A percentile compares a stretch with the other conserved stretches of the same genome.
Conservation (phyloP, 2,329 filamentous ascomycete genomes). For the Claviceps sp. region DNA sequence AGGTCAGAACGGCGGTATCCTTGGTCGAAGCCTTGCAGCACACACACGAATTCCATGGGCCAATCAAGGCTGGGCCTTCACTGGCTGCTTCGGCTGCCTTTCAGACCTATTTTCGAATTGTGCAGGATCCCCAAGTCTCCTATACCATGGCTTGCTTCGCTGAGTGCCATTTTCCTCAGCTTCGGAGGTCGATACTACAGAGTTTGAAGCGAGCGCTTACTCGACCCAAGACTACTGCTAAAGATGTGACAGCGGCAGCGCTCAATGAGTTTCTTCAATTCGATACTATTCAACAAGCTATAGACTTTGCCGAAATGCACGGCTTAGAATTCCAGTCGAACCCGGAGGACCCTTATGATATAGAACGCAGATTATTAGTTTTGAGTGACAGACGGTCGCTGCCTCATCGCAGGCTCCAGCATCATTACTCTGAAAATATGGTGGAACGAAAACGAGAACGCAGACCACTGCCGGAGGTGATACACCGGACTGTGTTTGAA, state of each 20-base stretch:
- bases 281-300: constrained; percentile 52
- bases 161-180: constrained; percentile 50
- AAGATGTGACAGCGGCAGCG: constrained; percentile 43
- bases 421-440: constrained; percentile 40
- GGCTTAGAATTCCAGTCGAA: constrained; percentile 35
- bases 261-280: constrained; percentile 50
- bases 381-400: constrained; percentile 30
- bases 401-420: constrained; percentile 36
- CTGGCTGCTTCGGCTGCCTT: constrained; percentile 36
- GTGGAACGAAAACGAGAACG: constrained; percentile 47
- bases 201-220: constrained; percentile 41
- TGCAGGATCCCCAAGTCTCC: constrained; percentile 42
- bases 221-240: constrained; percentile 41
- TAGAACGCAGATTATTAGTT: constrained; percentile 27
- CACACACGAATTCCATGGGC: constrained; percentile 42
- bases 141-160: constrained; percentile 60
- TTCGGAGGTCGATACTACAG: constrained; percentile 44
- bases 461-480: constrained; percentile 37
- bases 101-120: constrained; percentile 44
- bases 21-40: constrained; percentile 48
- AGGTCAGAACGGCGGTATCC: constrained; percentile 47
- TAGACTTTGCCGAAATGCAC: constrained; percentile 49
- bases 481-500: constrained; percentile 41
- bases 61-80: constrained; percentile 35
- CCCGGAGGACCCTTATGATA: constrained; percentile 20